Conservation (phyloP, 1,284 basidiomycete species). For the Blastosporella zonata region DNA sequence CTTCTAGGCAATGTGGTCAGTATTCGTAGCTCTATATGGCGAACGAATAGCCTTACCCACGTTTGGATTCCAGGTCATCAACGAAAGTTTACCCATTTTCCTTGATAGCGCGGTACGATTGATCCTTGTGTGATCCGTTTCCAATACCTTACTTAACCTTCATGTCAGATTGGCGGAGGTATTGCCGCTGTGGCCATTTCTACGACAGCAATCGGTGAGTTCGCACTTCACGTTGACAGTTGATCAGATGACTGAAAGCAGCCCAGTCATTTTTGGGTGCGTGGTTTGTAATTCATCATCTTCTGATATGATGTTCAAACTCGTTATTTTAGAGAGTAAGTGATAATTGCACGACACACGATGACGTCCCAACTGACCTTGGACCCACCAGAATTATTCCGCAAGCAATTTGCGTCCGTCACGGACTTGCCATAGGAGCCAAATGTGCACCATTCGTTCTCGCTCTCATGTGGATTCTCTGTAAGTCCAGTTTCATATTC, state of each 20-base stretch:
- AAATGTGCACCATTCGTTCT: constrained; percentile 82
- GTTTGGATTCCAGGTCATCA: constrained; percentile 61
- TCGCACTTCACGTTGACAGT: neutral
- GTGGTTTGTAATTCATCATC: neutral
- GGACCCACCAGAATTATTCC: constrained; percentile 71
- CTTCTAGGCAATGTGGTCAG: constrained; percentile 83
- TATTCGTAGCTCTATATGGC: constrained; percentile 8
- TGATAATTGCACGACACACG: constrained; percentile 16
- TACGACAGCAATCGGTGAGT: constrained; percentile 76
- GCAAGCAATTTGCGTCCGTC: constrained; percentile 82
- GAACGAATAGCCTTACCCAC: neutral
- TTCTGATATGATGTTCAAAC: neutral
- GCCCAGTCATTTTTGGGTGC: constrained; percentile 77
- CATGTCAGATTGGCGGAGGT: constrained; percentile 54
- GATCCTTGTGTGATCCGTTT: neutral
- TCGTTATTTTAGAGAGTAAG: constrained; percentile 40
- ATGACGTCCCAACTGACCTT: too few species aligned
- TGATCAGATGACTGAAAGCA: constrained; percentile 2
- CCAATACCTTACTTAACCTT: neutral
- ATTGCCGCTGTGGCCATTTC: constrained; percentile 82
- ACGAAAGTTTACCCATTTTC: constrained; percentile 93
- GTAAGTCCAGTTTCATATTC: constrained; percentile 32
- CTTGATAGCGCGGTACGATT: constrained; percentile 78
- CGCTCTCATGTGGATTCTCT: constrained; percentile 76
- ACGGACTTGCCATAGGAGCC: constrained; percentile 89